Evolutionary conservation across 768 basidiomycete genomes (phyloP), one percentile per base, ranked within the genome.

Genomic region (Austroboletus eburneus): DNA sequence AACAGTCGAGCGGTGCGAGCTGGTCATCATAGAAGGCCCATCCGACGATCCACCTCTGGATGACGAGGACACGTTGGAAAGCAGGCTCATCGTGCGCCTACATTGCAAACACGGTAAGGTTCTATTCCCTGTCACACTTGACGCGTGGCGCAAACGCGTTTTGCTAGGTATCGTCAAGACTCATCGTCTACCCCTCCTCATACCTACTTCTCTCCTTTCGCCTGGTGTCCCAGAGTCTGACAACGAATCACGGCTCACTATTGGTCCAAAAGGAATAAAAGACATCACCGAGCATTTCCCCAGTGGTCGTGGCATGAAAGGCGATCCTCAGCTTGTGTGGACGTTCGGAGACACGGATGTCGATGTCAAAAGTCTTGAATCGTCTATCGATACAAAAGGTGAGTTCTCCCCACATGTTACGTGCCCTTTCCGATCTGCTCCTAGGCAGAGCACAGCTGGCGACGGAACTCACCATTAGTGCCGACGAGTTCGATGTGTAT

Each of bases 201-300:
- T 76, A 3, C 76, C 80, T 29, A 74, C 73, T 3, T 72, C 79
- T 17, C 72, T 85, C 32, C 69, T 85, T 60, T 77, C 81, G 3
- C 90, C 89, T 4, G 76, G 74, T n/a, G 65, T 76, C n/a, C 80
- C 82, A 3, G 79, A 84, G 42, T 61, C 72, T 9, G 55, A 66
- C 2, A 72, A 74, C 34, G 80, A 86, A 66, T 87, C 87, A 18
- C 76, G 73, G 20, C 62, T 91, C 12, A 80, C 74, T 7, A 81
- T 92, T 46, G 86, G 86, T 10, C 84, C 90, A 23, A 78, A 77
- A 54, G 78, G 81, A 13, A 67, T 92, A 37, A 82, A 75, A 59
- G 87, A 88, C 55, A 80, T 91, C 62, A 75, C 90, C 18, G 90
- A 91, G 39, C 88, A 90, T 62, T 92, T 92, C 51, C 80, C 86